phyloP scores from a whole-genome alignment of 2,329 filamentous ascomycete species.

The Arachnomyces sp. region DNA sequence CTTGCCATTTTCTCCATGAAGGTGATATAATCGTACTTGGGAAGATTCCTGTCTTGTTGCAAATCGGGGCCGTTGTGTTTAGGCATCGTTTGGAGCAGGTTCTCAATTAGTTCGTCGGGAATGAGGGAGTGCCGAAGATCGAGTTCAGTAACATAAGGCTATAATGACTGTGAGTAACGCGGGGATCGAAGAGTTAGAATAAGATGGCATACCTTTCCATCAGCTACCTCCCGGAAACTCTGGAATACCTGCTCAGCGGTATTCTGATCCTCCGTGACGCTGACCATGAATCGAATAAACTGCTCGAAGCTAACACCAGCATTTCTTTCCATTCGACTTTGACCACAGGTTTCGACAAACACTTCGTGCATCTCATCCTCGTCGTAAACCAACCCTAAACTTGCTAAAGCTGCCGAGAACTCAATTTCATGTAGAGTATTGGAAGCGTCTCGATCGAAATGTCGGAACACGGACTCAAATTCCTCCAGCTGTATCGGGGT shows the following conservation, averaged over 20 bases:
- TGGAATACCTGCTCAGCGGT: constrained; percentile 98
- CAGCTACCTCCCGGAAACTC: constrained; percentile 92
- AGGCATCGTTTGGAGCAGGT: constrained; percentile 81
- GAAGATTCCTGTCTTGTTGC: constrained; percentile 70
- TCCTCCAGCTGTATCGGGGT: constrained; percentile 97
- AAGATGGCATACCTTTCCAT: constrained; percentile 62
- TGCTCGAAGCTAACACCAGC: constrained; percentile 86
- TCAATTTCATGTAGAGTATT: constrained; percentile 90
- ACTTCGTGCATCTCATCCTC: constrained; percentile 98
- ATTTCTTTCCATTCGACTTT: constrained; percentile 48
- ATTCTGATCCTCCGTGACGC: constrained; percentile 97
- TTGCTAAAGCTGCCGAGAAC: constrained; percentile 92
- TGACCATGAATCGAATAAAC: constrained; percentile 99
- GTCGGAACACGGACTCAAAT: constrained; percentile 95
- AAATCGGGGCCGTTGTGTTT: constrained; percentile 74
- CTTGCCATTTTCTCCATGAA: constrained; percentile 88
- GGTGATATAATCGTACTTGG: constrained; percentile 91
- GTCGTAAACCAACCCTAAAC: constrained; percentile 87
- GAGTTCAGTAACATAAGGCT: constrained; percentile 95
- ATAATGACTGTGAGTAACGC: constrained; percentile 5
- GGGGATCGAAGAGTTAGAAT: background rate
- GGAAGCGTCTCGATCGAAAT: constrained; percentile 88
- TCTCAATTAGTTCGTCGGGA: constrained; percentile 92
- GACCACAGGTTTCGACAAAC: constrained; percentile 74
- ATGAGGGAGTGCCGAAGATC: constrained; percentile 91